These are phyloP conservation scores for Ordospora colligata DNA, from an alignment of 371 early-diverging fungal genomes.

Conservation along the genomic window DNA sequence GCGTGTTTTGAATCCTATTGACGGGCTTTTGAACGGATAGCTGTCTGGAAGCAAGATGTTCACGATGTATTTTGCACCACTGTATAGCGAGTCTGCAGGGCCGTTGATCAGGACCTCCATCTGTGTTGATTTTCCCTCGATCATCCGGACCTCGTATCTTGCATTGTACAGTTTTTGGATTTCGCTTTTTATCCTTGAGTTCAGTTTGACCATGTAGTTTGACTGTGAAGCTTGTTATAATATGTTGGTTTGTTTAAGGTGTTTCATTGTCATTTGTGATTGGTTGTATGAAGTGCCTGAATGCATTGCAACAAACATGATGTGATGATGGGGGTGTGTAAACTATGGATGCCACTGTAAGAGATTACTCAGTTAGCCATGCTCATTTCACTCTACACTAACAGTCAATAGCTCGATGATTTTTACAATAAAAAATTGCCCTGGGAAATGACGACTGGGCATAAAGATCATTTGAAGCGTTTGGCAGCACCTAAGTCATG, in stretches of 20 bases:
- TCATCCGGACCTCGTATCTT: slow-evolving; percentile 44
- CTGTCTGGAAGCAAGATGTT: slow-evolving; percentile 93
- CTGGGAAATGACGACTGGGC: slow-evolving; percentile 65
- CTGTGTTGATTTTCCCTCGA: slow-evolving; percentile 27
- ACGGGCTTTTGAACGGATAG: slow-evolving; percentile 96
- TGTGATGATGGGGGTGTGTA: too few species aligned
- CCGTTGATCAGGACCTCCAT: slow-evolving; percentile 50
- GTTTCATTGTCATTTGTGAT: too few species aligned
- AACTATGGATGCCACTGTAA: too few species aligned
- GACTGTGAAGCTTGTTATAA: too few species aligned
- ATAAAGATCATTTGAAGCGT: slow-evolving; percentile 99
- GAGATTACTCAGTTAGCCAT: too few species aligned
- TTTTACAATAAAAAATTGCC: slow-evolving; percentile 42
- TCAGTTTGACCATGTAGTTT: slow-evolving; percentile 5
- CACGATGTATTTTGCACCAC: slow-evolving; percentile 83
- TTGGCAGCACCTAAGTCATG: slow-evolving; percentile 97
- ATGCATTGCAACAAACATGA: too few species aligned
- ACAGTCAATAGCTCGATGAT: neutral
- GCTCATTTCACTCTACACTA: too few species aligned
- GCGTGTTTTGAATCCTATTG: slow-evolving; percentile 94
- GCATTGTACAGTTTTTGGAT: slow-evolving; percentile 50
- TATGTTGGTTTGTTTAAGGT: too few species aligned
- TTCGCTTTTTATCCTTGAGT: slow-evolving; percentile 47
- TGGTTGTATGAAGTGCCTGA: too few species aligned
- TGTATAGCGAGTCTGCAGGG: slow-evolving; percentile 70